A percentile compares a stretch with the other conserved stretches of the same genome.
These are phyloP conservation scores for Termitomyces sp. DNA, from an alignment of 768 basidiomycete species.

Conservation along the genomic window DNA sequence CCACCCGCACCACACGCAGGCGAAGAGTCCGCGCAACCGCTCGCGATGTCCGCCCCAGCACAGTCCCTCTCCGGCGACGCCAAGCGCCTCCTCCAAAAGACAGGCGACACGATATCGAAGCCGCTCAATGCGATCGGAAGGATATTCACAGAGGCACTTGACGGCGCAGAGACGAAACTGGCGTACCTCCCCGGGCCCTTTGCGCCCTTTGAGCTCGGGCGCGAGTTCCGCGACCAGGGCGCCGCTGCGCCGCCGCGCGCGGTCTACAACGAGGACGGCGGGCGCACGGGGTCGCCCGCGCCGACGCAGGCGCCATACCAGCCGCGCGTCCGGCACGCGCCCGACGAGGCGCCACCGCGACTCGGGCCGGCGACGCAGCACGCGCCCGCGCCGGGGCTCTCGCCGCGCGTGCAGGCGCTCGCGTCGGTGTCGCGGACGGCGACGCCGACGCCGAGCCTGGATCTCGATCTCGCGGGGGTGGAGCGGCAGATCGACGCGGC, in stretches of 20 bases:
- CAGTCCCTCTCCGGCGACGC: conserved; percentile 66
- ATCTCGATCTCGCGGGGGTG: conserved; percentile 65
- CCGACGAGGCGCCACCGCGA: conserved; percentile 53
- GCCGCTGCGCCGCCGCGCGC: conserved; percentile 9
- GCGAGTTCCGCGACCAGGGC: conserved; percentile 38
- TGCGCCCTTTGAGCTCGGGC: conserved; percentile 58
- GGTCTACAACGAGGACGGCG: conserved; percentile 23
- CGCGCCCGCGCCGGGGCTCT: too few relatives aligned
- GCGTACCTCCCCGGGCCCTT: conserved; percentile 65
- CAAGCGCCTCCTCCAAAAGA: conserved; percentile 78
- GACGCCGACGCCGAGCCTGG: conserved; percentile 65
- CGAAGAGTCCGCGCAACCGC: conserved; percentile 84
- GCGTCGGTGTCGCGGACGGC: conserved; percentile 54
- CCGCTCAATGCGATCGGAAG: conserved; percentile 86
- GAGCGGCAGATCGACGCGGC: conserved; percentile 77
- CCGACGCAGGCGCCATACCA: conserved; percentile 69
- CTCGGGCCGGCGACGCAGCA: too few relatives aligned
- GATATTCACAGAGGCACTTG: conserved; percentile 82
- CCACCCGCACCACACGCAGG: conserved; percentile 50
- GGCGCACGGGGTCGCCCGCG: too few relatives aligned
- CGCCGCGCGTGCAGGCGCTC: conserved; percentile 40
- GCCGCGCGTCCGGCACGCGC: conserved; percentile 53
- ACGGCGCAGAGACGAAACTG: conserved; percentile 62
- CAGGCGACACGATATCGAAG: conserved; percentile 86
- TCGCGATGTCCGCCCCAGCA: conserved; percentile 56